Base-by-base conservation (phyloP, 2,329 filamentous ascomycete species). In the Venturiaceae sp. region DNA sequence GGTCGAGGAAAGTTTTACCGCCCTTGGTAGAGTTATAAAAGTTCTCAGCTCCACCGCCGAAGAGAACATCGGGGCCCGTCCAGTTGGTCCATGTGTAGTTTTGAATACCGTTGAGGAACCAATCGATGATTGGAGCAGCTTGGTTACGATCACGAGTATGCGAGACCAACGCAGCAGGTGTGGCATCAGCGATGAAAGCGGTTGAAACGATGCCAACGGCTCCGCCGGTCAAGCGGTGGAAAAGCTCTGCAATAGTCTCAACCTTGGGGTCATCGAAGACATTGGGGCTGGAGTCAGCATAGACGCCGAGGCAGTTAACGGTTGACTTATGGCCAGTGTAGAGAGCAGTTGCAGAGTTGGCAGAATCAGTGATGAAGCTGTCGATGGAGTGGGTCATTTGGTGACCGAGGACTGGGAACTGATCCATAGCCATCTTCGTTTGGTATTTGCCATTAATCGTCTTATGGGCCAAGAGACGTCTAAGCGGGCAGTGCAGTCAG, bases 351-450 rank as follows among this genome's bases (percentile, higher is more conserved):
- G 89, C 89, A 5, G 86, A 90, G 74, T 94, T 94, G 72, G 90
- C 90, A 61, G 86, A 90, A 71, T 94, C 89, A 37, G 89, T 94
- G 68, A 94, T 92, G 78, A 88, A 92, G 54, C 79, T 84, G 74
- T 92, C 88, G 67, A 94, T 83, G 1, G 88, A 92, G 73, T 92
- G 88, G 11, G 89, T 92, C 80, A 94, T 92, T 74, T 92, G 89
- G 71, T 95, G 90, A 21, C 90, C 90, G 11, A 92, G 69, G n/a
- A 92, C 82, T 2, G 90, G 89, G 73, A 94, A 94, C 67, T 90
- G 80, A 75, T 95, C 90, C 77, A 95, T 78, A 63, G 16, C 65
- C 80, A 95, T 81, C 59, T 78, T 80, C 59, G 81, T 83, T 76
- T 90, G 85, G 71, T 92, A 95, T 71, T 87, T 88, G 64, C 90